Percentiles rank a stretch among this genome's conserved stretches.
Evolutionary conservation across 352 stramenopile species (phyloP).

Genomic region (Chrysophaeum taylorii): DNA sequence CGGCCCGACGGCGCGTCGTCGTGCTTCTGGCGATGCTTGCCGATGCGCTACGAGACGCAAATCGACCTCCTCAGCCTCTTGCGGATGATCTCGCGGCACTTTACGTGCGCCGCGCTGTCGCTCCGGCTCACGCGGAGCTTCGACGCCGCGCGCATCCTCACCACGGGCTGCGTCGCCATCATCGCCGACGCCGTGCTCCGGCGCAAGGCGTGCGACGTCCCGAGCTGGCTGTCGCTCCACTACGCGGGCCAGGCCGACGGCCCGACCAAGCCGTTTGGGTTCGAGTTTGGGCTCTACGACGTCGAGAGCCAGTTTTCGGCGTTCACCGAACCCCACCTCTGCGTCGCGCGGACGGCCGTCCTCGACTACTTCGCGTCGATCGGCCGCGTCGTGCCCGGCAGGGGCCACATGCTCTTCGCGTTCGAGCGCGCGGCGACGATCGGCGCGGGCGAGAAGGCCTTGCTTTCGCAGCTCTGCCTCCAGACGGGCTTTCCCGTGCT

Average conservation of each 20-base stretch:
- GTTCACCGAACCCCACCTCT: constrained; percentile 59
- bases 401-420: constrained; percentile 41
- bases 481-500: constrained; percentile 38
- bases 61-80: constrained; percentile 70
- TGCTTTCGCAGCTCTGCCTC: constrained; percentile 42
- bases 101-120: constrained; percentile 55
- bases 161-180: constrained; percentile 65
- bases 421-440: constrained; percentile 39
- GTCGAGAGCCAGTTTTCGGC: constrained; percentile 20
- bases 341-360: constrained; percentile 52
- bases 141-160: constrained; percentile 66
- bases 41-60: constrained; percentile 74
- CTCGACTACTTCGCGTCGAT: constrained; percentile 68
- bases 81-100: constrained; percentile 61
- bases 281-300: constrained; percentile 68
- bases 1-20: constrained; percentile 44
- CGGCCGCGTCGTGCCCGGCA: constrained; percentile 23
- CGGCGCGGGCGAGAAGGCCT: constrained; percentile 33
- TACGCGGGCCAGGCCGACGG: constrained; percentile 67
- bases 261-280: constrained; percentile 67
- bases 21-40: constrained; percentile 66
- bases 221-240: constrained; percentile 62
- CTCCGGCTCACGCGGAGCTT: constrained; percentile 69
- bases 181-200: constrained; percentile 69
- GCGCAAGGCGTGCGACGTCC: constrained; percentile 65